Evolutionary conservation across 345 rosid species (phyloP), one percentile per base, ranked within the genome.

Genomic region (Aurinia saxatilis): DNA sequence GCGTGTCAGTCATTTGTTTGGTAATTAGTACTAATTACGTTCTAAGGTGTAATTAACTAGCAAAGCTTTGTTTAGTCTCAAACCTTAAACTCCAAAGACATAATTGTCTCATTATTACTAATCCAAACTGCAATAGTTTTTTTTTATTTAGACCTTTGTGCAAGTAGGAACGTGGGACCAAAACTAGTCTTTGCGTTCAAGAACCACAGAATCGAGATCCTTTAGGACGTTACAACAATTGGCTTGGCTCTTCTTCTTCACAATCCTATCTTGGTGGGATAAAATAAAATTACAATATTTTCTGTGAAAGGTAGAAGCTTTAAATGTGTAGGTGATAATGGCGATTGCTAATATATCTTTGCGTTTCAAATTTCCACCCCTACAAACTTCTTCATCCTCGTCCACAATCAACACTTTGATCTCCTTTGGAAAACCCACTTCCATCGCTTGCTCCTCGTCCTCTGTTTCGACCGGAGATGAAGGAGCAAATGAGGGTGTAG

Each of bases 401-500:
- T 63, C 69, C 39, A 57, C 60, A 58, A 55, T 61, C 68, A 19
- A 37, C 34, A 31, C 50, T 38, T 16, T 10, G 8, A 46, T 44
- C 57, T 50, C 68, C 14, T 19, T 50, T 5, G 66, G 63, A 34
- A 74, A 60, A 63, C 40, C 49, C 23, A 31, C 56, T 51, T 65
- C 72, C 8, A 34, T 75, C 45, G 52, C 72, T 41, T 83, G 81
- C 73, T 78, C 83, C 9, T 66, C 77, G n/a, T 49, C 75, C 41
- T 48, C 77, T 19, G 6, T 42, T 16, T 56, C 62, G 3, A n/a
- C 49, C 0, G 48, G 58, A 40, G 55, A 47, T 47, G 63, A 60
- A 2, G 58, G 47, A 36, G 67, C 57, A 1, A 40, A 36, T 11
- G 80, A 52, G 9, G 21, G 44, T 36, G 54, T 31, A n/a, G 27